Base-by-base conservation (phyloP, 345 rosid species). In the Citrus trifoliata region DNA sequence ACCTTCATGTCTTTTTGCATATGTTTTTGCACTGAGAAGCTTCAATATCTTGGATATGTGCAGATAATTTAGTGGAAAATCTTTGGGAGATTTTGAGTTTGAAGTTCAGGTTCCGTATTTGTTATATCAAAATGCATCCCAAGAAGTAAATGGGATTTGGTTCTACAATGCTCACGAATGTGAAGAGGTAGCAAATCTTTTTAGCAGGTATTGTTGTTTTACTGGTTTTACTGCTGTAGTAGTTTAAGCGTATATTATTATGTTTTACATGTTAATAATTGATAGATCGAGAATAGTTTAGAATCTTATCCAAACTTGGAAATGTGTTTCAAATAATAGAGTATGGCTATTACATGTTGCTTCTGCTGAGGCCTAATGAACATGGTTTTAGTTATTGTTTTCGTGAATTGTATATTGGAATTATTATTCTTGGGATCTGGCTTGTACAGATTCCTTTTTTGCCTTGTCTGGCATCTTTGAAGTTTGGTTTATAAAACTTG, bases 121-220 rank as follows among this genome's bases (percentile, higher is more conserved):
- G n/a, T n/a, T n/a, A n/a, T n/a, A n/a, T n/a, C n/a, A n/a, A n/a
- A n/a, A n/a, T n/a, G n/a, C n/a, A n/a, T n/a, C n/a, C n/a, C n/a
- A n/a, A n/a, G n/a, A n/a, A n/a, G n/a, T n/a, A n/a, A n/a, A n/a
- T n/a, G n/a, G n/a, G n/a, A n/a, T n/a, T n/a, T n/a, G n/a, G n/a
- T n/a, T n/a, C n/a, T n/a, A n/a, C 83, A 92, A 96, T 87, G 83
- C 90, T 70, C 92, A 89, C 51, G 99, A 94, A 74, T 94, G 98
- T 70, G 95, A 96, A 84, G 95, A 93, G 81, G 98, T 96, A 79
- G 99, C 95, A 14, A 85, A 75, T 87, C 94, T 96, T 75, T 96
- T 94, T 87, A 86, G 58, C 87, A 94, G 99, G 98, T 94, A 91
- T 27, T 21, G 63, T 37, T 80, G 48, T 42, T 10, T 42, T 42